phyloP scores from a whole-genome alignment of 768 basidiomycete species.

The Phaeolepiota aurea region DNA sequence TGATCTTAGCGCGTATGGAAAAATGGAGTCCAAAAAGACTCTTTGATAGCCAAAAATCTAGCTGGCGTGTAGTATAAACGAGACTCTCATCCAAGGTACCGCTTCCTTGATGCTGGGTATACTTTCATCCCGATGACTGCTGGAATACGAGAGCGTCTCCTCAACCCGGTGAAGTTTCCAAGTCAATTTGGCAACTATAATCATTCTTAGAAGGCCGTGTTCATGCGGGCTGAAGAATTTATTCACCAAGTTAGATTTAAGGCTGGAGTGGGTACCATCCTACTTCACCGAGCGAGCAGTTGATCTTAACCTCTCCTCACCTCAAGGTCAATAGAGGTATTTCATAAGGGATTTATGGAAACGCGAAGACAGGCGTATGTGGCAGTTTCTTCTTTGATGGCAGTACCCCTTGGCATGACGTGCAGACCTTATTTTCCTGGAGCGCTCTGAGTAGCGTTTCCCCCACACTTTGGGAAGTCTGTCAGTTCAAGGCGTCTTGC shows the following conservation, averaged over 20 bases:
- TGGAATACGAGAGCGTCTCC: slow-evolving; percentile 14
- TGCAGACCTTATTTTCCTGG: slow-evolving; percentile 18
- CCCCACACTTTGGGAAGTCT: too few species aligned
- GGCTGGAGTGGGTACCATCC: slow-evolving; percentile 19
- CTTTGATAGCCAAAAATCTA: too few species aligned
- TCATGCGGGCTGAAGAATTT: slow-evolving; percentile 14
- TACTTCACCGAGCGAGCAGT: slow-evolving; percentile 19
- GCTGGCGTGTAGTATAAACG: slow-evolving; percentile 16
- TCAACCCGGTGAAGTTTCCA: slow-evolving; percentile 15
- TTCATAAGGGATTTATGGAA: slow-evolving; percentile 19
- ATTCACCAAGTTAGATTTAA: slow-evolving; percentile 14
- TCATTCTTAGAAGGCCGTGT: neutral
- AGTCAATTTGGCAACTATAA: slow-evolving; percentile 4
- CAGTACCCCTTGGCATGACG: slow-evolving; percentile 17
- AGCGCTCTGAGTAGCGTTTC: slow-evolving; percentile 8
- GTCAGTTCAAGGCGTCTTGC: too few species aligned
- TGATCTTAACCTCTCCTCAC: slow-evolving; percentile 19
- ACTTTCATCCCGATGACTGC: slow-evolving; percentile 17
- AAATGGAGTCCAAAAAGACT: too few species aligned
- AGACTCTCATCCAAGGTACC: slow-evolving; percentile 13
- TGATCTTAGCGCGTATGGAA: too few species aligned
- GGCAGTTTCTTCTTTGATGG: slow-evolving; percentile 17
- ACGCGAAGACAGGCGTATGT: slow-evolving; percentile 15
- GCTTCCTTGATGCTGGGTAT: slow-evolving; percentile 16
- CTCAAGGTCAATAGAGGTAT: slow-evolving; percentile 15